Conservation (phyloP, 176 grass and related monocot genomes). For the Eragrostis nindensis region DNA sequence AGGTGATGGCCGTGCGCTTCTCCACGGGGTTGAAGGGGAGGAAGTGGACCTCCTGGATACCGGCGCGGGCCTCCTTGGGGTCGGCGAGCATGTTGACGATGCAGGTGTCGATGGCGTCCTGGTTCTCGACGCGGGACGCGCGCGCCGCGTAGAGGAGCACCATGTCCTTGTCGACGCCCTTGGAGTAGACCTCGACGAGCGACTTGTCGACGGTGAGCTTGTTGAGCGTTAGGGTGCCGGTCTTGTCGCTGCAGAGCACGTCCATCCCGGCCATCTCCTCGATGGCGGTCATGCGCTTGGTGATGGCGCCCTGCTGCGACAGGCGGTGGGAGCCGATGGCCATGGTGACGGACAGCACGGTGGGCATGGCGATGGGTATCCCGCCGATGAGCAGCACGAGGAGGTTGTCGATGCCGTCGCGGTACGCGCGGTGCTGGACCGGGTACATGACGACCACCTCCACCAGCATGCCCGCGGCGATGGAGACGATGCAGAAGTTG, state of each 20-base stretch:
- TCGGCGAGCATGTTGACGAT: conserved; percentile 84
- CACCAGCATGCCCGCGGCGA: conserved; percentile 69
- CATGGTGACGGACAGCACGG: conserved; percentile 95
- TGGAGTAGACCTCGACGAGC: conserved; percentile 80
- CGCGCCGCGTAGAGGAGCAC: conserved; percentile 75
- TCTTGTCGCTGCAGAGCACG: conserved; percentile 95
- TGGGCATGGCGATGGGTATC: conserved; percentile 94
- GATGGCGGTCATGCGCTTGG: conserved; percentile 96
- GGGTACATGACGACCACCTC: conserved; percentile 87
- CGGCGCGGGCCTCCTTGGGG: conserved; percentile 82
- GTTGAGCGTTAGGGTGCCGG: conserved; percentile 92
- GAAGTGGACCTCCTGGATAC: conserved; percentile 84
- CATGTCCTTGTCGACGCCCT: conserved; percentile 72
- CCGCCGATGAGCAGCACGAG: conserved; percentile 93
- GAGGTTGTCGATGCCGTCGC: conserved; percentile 91
- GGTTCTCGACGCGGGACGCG: conserved; percentile 89
- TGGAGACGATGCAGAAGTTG: conserved; percentile 94
- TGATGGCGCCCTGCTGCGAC: conserved; percentile 88
- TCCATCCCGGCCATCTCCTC: conserved; percentile 99
- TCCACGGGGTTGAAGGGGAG: conserved; percentile 89
- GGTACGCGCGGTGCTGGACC: conserved; percentile 74
- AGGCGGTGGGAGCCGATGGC: conserved; percentile 91
- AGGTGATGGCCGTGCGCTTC: conserved; percentile 95
- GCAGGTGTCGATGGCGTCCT: conserved; percentile 92
- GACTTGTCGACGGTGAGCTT: conserved; percentile 92